phyloP scores from a whole-genome alignment of 108 stramenopile species.

The Schizochytrium sp. region DNA sequence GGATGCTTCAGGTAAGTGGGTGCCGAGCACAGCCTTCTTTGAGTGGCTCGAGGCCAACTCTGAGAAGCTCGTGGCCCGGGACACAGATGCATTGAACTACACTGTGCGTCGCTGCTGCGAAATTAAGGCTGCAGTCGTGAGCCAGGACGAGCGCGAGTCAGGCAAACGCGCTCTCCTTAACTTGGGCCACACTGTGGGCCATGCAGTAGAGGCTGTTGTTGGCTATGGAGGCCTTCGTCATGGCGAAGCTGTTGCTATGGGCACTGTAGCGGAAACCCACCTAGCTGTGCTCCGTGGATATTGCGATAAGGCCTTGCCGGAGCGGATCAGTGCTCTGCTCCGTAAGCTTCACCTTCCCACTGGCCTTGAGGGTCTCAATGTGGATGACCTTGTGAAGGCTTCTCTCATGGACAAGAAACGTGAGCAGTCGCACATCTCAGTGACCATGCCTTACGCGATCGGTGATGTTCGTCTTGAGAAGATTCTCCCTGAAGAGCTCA shows the following conservation, averaged over 20 bases:
- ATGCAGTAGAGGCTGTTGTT: constrained; percentile 94
- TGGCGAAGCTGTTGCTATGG: constrained; percentile 96
- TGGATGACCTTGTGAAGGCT: constrained; percentile 37
- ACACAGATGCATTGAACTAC: constrained; percentile 82
- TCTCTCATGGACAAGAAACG: constrained; percentile 60
- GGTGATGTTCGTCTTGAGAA: constrained; percentile 48
- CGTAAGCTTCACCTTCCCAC: background rate
- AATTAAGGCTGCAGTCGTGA: constrained; percentile 95
- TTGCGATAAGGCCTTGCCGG: constrained; percentile 14
- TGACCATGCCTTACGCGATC: constrained; percentile 43
- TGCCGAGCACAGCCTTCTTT: constrained; percentile 90
- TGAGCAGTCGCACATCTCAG: constrained; percentile 52
- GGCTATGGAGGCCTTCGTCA: constrained; percentile 94
- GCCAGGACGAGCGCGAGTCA: constrained; percentile 93
- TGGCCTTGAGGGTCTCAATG: constrained; percentile 15
- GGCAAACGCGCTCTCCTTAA: constrained; percentile 93
- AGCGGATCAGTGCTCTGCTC: background rate
- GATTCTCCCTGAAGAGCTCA: constrained; percentile 38
- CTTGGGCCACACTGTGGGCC: constrained; percentile 98
- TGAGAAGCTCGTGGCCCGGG: constrained; percentile 82
- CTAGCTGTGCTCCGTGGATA: constrained; percentile 42
- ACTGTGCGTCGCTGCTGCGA: constrained; percentile 89
- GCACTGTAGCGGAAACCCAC: constrained; percentile 93
- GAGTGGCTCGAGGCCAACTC: constrained; percentile 91
- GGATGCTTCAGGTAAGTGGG: constrained; percentile 69